Base-by-base conservation (phyloP, 768 basidiomycete species). In the Podaxis mareebaensis region DNA sequence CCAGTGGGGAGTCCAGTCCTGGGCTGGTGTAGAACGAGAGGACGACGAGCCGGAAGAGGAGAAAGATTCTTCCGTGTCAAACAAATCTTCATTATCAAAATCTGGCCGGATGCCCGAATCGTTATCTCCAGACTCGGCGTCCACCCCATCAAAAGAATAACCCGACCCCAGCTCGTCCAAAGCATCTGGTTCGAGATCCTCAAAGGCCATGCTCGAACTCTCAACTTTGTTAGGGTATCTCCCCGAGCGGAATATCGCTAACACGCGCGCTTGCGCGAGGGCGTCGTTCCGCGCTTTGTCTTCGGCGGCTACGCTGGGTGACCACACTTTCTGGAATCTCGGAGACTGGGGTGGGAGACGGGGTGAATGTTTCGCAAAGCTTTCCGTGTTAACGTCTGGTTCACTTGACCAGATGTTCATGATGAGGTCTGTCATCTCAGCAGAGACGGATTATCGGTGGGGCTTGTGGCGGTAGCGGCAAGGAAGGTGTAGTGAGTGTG, bases 321-420 rank as follows among this genome's bases (percentile, higher is more conserved):
- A 30, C 53, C 52, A 61, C 15, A 40, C 26, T 42, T 61, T 30
- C 26, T 61, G 60, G 13, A 53, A 15, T 30, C 36, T 61, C 40
- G 60, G 60, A 20, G 60, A 61, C 30, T 40, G 42, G 24, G 53
- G 60, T 30, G 52, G 39, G 51, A 61, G 24, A 6, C 39, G 39
- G 22, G 60, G 60, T 6, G 60, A 61, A 33, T 3, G 26, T 8
- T 52, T 51, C 36, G 49, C 24, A 26, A 39, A 61, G 4, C 52
- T 17, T 11, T 61, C 60, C 24, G 53, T 15, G 24, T 36, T 7
- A n/a, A 26, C 11, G 52, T 30, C 60, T 13, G 20, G 60, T 30
- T 36, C 38, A 33, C n/a, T 61, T 44, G 60, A 61, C 60, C 60
- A 61, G 60, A 61, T 54, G 28, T 53, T 53, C 26, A 61, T 22